Evolutionary conservation across 2,329 filamentous ascomycete genomes (phyloP), one percentile per base, ranked within the genome.

Genomic region (Fusarium verrucosum): DNA sequence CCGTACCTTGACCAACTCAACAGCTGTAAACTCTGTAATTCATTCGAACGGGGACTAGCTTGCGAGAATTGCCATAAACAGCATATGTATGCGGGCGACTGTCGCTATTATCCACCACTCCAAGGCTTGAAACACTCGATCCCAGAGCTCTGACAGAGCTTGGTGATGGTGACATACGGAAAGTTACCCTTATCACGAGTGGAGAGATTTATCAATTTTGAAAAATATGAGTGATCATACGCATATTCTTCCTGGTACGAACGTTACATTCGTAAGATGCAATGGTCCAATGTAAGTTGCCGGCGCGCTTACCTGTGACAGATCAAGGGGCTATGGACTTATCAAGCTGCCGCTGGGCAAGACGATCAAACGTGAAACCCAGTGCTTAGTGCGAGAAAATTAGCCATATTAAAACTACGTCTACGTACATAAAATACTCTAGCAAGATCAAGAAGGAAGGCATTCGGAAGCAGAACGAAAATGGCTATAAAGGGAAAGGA

Each of bases 291-390:
- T 49, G 33, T 47, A 50, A 51, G 62, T 50, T 49, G n/a, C 49
- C 46, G 50, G 37, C 36, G 36, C 51, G 57, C 47, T 62, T 58
- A 35, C 38, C 53, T 37, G 32, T 40, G 36, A 46, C 22, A 43
- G 49, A 44, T 23, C 33, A 37, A 46, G 28, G 37, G 62, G 37
- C 37, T 49, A 65, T n/a, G n/a, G n/a, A n/a, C 46, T 41, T 66
- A 43, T 62, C 46, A 53, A 58, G 36, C 38, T 38, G 30, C 49
- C 46, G 51, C 50, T 53, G 51, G 57, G 25, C 26, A 36, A 37
- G 35, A 52, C 25, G 36, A 28, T 32, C 57, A 60, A 38, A 65
- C 10, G 33, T 42, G 62, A 50, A 51, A 58, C 62, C 42, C 19
- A 26, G 25, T 25, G 2, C 13, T 11, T 11, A 51, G 32, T 25